A percentile compares a stretch with the other conserved stretches of the same genome.
Conservation (phyloP, 2,329 filamentous ascomycete species). For the Scedosporium aurantiacum region DNA sequence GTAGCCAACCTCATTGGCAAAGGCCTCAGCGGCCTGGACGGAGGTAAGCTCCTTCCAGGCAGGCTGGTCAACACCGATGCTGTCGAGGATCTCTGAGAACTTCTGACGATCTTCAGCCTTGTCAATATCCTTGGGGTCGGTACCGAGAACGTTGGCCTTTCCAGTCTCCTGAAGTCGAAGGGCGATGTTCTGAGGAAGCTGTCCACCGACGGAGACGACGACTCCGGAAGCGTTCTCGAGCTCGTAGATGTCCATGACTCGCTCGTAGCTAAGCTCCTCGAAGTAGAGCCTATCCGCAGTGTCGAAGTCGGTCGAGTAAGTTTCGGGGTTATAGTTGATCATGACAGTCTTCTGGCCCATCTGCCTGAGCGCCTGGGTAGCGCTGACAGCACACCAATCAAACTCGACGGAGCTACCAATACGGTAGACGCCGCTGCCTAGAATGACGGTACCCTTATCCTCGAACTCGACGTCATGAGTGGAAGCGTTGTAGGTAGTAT, state of each 20-base stretch:
- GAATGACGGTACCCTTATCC: constrained; percentile 78
- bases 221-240: constrained; percentile 76
- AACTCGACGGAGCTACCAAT: constrained; percentile 98
- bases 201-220: constrained; percentile 90
- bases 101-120: constrained; percentile 97
- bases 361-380: constrained; percentile 67
- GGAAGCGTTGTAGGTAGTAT: constrained; percentile 95
- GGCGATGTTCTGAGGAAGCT: constrained; percentile 95
- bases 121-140: constrained; percentile 88
- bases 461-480: constrained; percentile 90
- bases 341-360: constrained; percentile 97
- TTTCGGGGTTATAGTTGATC: constrained; percentile 90
- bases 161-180: constrained; percentile 86
- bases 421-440: constrained; percentile 92
- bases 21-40: constrained; percentile 74
- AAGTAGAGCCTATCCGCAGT: constrained; percentile 89
- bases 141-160: constrained; percentile 82
- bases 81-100: constrained; percentile 94
- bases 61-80: constrained; percentile 92
- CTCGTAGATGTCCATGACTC: constrained; percentile 98
- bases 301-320: constrained; percentile 75
- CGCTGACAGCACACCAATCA: constrained; percentile 94
- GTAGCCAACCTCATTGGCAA: constrained; percentile 77
- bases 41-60: constrained; percentile 97
- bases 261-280: constrained; percentile 91